phyloP scores from a whole-genome alignment of 495 filamentous ascomycete genomes.

The Daldinia vernicosa region DNA sequence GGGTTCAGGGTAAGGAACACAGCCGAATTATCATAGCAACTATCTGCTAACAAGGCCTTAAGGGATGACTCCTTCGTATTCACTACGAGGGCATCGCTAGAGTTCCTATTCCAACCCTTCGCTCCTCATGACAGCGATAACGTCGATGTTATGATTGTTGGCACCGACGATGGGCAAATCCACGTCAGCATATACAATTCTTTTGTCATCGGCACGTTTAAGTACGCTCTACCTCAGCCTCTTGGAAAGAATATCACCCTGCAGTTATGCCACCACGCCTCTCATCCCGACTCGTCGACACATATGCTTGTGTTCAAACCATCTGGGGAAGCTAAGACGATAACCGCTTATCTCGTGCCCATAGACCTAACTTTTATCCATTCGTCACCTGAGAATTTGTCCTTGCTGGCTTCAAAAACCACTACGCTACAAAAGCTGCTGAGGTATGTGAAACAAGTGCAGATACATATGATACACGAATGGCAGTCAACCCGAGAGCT shows the following conservation, averaged over 20 bases:
- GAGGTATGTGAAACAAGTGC: constrained; percentile 80
- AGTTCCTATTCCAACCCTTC: constrained; percentile 72
- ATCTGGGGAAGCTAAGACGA: constrained; percentile 38
- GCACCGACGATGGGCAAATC: constrained; percentile 79
- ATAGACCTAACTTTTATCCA: constrained; percentile 85
- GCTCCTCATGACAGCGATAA: constrained; percentile 69
- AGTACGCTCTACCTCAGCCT: constrained; percentile 47
- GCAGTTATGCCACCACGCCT: constrained; percentile 68
- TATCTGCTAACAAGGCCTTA: constrained; percentile 47
- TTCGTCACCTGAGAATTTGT: constrained; percentile 79
- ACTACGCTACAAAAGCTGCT: constrained; percentile 87
- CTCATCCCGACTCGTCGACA: constrained; percentile 76
- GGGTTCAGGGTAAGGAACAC: constrained; percentile 60
- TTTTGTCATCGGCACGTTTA: constrained; percentile 80
- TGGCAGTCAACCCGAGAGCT: constrained; percentile 86
- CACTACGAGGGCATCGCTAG: constrained; percentile 72
- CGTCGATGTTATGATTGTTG: constrained; percentile 84
- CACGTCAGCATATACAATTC: constrained; percentile 90
- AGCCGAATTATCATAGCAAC: neutral
- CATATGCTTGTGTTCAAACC: constrained; percentile 73
- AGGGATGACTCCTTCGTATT: constrained; percentile 73
- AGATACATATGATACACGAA: constrained; percentile 76
- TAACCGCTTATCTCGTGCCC: constrained; percentile 70
- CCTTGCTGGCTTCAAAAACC: constrained; percentile 83
- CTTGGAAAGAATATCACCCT: constrained; percentile 31